Conservation (phyloP, 1,284 basidiomycete genomes). For the Apiotrichum gamsii region DNA sequence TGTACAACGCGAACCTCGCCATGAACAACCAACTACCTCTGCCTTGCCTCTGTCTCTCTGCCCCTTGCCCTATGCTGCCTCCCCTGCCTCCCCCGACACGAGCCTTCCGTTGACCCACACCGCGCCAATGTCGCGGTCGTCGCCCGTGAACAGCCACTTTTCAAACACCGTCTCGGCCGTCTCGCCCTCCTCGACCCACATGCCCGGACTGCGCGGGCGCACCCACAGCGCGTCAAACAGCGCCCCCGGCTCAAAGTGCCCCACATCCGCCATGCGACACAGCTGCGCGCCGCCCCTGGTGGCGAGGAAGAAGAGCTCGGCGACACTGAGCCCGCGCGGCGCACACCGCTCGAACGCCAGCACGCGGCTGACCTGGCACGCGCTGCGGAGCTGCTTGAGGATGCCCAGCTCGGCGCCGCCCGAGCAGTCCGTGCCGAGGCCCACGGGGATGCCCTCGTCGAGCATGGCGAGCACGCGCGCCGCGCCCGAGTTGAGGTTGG, state of each 20-base stretch:
- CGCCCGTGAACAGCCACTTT: constrained; percentile 58
- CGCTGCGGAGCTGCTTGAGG: constrained; percentile 71
- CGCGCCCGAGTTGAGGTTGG: constrained; percentile 78
- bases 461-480: constrained; percentile 60
- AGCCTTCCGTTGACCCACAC: constrained; percentile 61
- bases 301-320: constrained; percentile 80
- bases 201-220: constrained; percentile 57
- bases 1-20: background rate
- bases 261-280: constrained; percentile 67
- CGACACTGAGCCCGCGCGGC: constrained; percentile 53
- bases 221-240: constrained; percentile 83
- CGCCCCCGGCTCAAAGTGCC: constrained; percentile 72
- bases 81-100: background rate
- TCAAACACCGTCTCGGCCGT: constrained; percentile 29
- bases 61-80: background rate
- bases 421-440: constrained; percentile 83
- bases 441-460: constrained; percentile 54
- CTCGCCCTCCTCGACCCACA: constrained; percentile 38
- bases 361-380: constrained; percentile 75
- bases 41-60: background rate
- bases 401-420: constrained; percentile 85
- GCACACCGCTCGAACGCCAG: constrained; percentile 44
- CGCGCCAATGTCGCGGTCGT: constrained; percentile 75
- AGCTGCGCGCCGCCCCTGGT: constrained; percentile 86
- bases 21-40: background rate